Evolutionary conservation across 441 rosid genomes (phyloP).

Genomic region (Kokia cookei): DNA sequence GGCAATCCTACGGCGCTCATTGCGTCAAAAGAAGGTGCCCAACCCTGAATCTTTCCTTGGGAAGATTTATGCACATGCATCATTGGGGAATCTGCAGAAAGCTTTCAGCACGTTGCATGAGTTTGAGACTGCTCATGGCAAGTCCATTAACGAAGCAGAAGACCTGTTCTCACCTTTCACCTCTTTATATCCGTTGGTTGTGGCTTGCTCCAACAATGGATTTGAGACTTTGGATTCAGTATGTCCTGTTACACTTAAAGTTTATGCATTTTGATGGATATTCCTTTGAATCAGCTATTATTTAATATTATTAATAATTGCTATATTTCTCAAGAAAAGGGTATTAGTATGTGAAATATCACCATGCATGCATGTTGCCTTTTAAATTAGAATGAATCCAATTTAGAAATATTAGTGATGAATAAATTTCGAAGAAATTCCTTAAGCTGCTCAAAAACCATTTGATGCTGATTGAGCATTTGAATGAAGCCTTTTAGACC

Average conservation of each 20-base stretch:
- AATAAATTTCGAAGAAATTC: not conserved
- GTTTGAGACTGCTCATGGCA: slow-evolving; percentile 61
- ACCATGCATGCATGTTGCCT: not conserved
- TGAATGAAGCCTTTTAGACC: not conserved
- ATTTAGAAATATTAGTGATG: too few species aligned
- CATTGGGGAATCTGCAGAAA: slow-evolving; percentile 68
- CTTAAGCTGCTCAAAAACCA: not conserved
- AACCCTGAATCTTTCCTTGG: slow-evolving; percentile 66
- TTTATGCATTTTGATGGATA: not conserved
- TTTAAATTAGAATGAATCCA: not conserved
- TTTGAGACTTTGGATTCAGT: slow-evolving; percentile 87
- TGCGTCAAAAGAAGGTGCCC: slow-evolving; percentile 64
- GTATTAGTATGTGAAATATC: not conserved
- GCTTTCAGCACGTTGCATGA: slow-evolving; percentile 67
- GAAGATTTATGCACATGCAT: slow-evolving; percentile 75
- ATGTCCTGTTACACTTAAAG: slow-evolving; percentile 17
- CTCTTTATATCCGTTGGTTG: slow-evolving; percentile 66
- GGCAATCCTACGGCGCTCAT: slow-evolving; percentile 57
- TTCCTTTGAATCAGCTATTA: not conserved
- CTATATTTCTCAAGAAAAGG: not conserved
- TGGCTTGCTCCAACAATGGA: slow-evolving; percentile 84
- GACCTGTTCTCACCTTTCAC: slow-evolving; percentile 87
- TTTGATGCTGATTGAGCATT: not conserved
- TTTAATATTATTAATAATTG: not conserved
- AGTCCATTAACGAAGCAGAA: slow-evolving; percentile 37